Conservation (phyloP, 768 basidiomycete genomes). For the Lentinula guzmanii region DNA sequence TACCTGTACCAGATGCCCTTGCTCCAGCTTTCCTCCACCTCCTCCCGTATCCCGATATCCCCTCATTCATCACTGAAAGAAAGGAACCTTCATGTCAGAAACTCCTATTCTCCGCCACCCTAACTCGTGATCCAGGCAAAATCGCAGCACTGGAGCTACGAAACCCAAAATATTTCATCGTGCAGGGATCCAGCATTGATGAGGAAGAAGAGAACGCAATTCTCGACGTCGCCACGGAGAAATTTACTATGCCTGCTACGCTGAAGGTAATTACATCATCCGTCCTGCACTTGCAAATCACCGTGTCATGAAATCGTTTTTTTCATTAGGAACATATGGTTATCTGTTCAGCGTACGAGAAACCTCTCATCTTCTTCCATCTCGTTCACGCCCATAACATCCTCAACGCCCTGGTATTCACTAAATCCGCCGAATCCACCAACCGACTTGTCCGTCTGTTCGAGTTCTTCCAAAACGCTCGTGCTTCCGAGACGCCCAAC, state of each 20-base stretch:
- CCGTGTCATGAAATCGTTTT: background rate
- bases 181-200: slow-evolving; percentile 43
- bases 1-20: slow-evolving; percentile 42
- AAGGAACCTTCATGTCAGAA: slow-evolving; percentile 80
- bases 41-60: slow-evolving; percentile 30
- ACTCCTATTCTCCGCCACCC: slow-evolving; percentile 91
- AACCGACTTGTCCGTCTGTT: slow-evolving; percentile 76
- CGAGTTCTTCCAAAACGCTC: slow-evolving; percentile 67
- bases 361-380: slow-evolving; percentile 87
- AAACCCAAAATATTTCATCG: slow-evolving; percentile 83
- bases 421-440: slow-evolving; percentile 94
- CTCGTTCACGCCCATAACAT: slow-evolving; percentile 63
- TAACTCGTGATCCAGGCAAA: slow-evolving; percentile 92
- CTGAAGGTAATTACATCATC: slow-evolving; percentile 47
- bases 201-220: slow-evolving; percentile 18
- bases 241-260: slow-evolving; percentile 75
- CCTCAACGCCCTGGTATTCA: slow-evolving; percentile 81
- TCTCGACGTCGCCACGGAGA: slow-evolving; percentile 60
- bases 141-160: slow-evolving; percentile 75
- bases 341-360: slow-evolving; percentile 69
- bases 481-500: slow-evolving; percentile 13
- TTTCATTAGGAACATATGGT: slow-evolving; percentile 78
- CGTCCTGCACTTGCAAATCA: background rate
- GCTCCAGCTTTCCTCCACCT: slow-evolving; percentile 53
- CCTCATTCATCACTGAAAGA: slow-evolving; percentile 50